Evolutionary conservation across 1,139 yeast species (phyloP).

Genomic region (Suhomyces yuchorum): DNA sequence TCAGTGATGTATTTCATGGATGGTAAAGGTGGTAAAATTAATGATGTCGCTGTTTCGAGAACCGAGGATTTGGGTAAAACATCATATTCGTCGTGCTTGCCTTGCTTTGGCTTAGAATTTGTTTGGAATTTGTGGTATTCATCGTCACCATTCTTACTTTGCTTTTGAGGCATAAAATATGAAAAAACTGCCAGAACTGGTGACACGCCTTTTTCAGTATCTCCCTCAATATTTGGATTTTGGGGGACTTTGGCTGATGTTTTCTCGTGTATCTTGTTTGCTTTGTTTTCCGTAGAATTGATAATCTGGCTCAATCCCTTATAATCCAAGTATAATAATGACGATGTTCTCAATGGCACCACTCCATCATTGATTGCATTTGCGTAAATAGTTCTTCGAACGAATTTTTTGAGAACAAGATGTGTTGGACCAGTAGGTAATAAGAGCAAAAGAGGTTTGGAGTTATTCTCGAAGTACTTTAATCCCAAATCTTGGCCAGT

Average conservation of each 20-base stretch:
- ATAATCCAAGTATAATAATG: slow-evolving; percentile 71
- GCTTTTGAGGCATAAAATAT: slow-evolving; percentile 50
- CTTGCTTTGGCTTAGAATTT: slow-evolving; percentile 16
- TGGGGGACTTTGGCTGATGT: slow-evolving; percentile 13
- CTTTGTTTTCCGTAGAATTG: slow-evolving; percentile 14
- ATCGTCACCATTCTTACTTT: slow-evolving; percentile 27
- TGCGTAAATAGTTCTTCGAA: slow-evolving; percentile 73
- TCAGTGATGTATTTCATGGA: slow-evolving; percentile 68
- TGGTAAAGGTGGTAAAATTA: slow-evolving; percentile 87
- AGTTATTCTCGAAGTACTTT: slow-evolving; percentile 35
- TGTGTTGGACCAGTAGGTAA: slow-evolving; percentile 86
- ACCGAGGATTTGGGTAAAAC: slow-evolving; percentile 71
- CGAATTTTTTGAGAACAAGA: slow-evolving; percentile 60
- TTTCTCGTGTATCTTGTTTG: slow-evolving; percentile 6
- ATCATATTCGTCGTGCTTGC: slow-evolving; percentile 19
- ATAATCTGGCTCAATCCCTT: slow-evolving; percentile 32
- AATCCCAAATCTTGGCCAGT: slow-evolving; percentile 93
- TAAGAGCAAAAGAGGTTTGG: slow-evolving; percentile 67
- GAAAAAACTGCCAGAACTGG: slow-evolving; percentile 50
- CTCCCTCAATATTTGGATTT: slow-evolving; percentile 3
- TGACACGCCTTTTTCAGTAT: slow-evolving; percentile 24
- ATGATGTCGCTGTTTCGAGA: slow-evolving; percentile 78
- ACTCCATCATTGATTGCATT: slow-evolving; percentile 88
- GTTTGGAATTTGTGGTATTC: slow-evolving; percentile 24
- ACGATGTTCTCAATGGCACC: slow-evolving; percentile 84